Conservation (phyloP, 768 basidiomycete species). For the Hirschioporus abietinus region DNA sequence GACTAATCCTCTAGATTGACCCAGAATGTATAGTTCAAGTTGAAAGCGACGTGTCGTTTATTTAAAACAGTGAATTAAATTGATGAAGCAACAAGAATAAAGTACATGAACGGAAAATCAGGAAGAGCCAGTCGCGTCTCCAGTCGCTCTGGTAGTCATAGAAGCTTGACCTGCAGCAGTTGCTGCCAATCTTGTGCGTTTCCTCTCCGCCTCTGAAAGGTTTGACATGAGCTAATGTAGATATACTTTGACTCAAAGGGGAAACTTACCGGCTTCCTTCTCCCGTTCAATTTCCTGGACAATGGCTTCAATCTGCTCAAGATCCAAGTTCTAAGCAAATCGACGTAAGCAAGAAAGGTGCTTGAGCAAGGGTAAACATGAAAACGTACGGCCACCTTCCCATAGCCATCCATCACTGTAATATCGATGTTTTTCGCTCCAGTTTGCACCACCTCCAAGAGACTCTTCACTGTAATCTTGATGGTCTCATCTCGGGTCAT, state of each 20-base stretch:
- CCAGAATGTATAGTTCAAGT: no score
- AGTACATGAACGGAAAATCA: neutral
- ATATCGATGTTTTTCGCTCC: conserved; percentile 99
- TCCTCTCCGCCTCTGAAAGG: conserved; percentile 83
- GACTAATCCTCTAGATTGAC: no score
- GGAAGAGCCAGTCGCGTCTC: conserved; percentile 15
- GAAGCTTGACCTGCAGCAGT: conserved; percentile 90
- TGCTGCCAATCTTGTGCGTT: conserved; percentile 83
- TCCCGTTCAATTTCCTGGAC: conserved; percentile 93
- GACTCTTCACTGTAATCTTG: conserved; percentile 90
- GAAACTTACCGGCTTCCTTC: conserved; percentile 81
- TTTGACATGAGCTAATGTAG: neutral
- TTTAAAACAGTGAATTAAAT: conserved; percentile 8
- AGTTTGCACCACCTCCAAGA: conserved; percentile 97
- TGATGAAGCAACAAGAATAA: conserved; percentile 8
- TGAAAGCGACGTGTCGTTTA: no score
- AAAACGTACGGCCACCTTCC: conserved; percentile 77
- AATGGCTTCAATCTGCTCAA: conserved; percentile 85
- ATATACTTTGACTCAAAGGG: neutral
- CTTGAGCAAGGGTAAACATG: conserved; percentile 1
- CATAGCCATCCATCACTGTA: conserved; percentile 94
- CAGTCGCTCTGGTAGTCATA: conserved; percentile 60
- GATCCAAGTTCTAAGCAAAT: conserved; percentile 66
- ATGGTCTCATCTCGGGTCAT: conserved; percentile 85
- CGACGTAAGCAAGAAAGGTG: neutral